Percentiles rank a stretch among this genome's conserved stretches.
These are phyloP conservation scores for Xylaria intraflava DNA, from an alignment of 495 filamentous ascomycete species.

Conservation along the genomic window DNA sequence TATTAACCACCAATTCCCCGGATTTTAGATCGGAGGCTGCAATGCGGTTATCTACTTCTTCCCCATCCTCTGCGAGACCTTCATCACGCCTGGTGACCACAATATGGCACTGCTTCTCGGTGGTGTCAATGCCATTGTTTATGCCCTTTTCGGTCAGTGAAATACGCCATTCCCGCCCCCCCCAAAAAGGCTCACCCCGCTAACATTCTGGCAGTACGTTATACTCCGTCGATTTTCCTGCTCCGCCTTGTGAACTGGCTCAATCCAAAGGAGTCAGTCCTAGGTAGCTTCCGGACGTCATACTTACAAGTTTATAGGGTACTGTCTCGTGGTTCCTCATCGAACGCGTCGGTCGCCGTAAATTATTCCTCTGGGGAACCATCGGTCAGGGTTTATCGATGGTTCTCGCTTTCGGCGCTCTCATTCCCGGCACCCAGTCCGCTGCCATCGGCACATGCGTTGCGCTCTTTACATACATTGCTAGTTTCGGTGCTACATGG, in stretches of 20 bases:
- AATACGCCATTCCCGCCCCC: not conserved
- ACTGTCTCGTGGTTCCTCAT: conserved; percentile 79
- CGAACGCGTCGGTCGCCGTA: conserved; percentile 65
- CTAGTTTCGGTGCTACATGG: conserved; percentile 69
- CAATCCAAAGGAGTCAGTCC: not conserved
- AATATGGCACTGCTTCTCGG: conserved; percentile 63
- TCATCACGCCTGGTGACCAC: conserved; percentile 43
- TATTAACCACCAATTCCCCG: not conserved
- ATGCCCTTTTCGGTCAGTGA: conserved; percentile 53
- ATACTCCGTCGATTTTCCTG: not conserved
- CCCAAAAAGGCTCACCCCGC: not conserved
- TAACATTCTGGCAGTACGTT: conserved; percentile 8
- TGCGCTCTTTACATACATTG: conserved; percentile 75
- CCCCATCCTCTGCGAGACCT: conserved; percentile 65
- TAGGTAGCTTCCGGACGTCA: conserved; percentile 5
- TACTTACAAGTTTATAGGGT: conserved; percentile 20
- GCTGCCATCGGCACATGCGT: conserved; percentile 65
- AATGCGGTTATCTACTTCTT: conserved; percentile 85
- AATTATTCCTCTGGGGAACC: conserved; percentile 63
- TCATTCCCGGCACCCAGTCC: conserved; percentile 51
- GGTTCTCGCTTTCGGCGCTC: conserved; percentile 66
- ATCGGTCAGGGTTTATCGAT: conserved; percentile 64
- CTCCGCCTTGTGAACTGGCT: too few species aligned
- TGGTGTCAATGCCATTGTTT: conserved; percentile 75
- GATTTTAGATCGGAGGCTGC: conserved; percentile 48